Conservation (phyloP, 2,329 filamentous ascomycete genomes). For the Hymenoscyphus occultus region DNA sequence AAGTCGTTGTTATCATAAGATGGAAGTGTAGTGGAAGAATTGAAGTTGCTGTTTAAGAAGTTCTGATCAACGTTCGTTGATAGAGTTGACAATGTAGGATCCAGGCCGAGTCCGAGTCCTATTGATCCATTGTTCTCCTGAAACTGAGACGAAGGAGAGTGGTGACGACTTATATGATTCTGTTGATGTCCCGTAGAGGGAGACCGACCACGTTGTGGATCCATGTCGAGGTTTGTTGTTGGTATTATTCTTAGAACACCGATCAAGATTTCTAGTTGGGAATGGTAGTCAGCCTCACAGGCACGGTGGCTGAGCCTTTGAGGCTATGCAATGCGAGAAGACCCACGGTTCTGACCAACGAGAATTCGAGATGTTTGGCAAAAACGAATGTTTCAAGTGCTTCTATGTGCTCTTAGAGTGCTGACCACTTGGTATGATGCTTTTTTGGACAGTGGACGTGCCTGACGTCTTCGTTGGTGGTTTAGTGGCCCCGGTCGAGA, state of each 20-base stretch:
- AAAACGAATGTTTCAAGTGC: conserved; percentile 6
- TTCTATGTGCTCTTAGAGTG: background rate
- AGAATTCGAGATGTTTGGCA: conserved; percentile 5
- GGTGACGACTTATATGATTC: conserved; percentile 65
- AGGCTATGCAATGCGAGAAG: conserved; percentile 32
- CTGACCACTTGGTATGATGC: background rate
- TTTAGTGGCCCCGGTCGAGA: conserved; percentile 4
- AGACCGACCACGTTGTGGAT: conserved; percentile 60
- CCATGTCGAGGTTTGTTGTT: conserved; percentile 42
- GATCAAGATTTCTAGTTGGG: conserved; percentile 25
- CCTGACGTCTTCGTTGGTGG: conserved; percentile 7
- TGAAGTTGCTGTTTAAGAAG: conserved; percentile 46
- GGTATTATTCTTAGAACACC: conserved; percentile 37
- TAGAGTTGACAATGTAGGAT: conserved; percentile 43
- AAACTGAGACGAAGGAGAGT: conserved; percentile 60
- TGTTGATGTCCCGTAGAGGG: conserved; percentile 55
- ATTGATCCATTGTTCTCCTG: conserved; percentile 48
- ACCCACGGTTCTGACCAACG: conserved; percentile 20
- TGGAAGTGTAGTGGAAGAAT: conserved; percentile 25
- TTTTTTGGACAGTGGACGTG: conserved; percentile 7
- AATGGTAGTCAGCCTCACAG: conserved; percentile 28
- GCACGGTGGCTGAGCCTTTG: conserved; percentile 33
- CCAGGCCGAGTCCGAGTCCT: conserved; percentile 55
- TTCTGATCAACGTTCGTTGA: conserved; percentile 39
- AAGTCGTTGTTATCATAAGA: conserved; percentile 42